These are phyloP conservation scores for Pseudocercospora musae DNA, from an alignment of 2,329 filamentous ascomycete genomes.

Conservation along the genomic window DNA sequence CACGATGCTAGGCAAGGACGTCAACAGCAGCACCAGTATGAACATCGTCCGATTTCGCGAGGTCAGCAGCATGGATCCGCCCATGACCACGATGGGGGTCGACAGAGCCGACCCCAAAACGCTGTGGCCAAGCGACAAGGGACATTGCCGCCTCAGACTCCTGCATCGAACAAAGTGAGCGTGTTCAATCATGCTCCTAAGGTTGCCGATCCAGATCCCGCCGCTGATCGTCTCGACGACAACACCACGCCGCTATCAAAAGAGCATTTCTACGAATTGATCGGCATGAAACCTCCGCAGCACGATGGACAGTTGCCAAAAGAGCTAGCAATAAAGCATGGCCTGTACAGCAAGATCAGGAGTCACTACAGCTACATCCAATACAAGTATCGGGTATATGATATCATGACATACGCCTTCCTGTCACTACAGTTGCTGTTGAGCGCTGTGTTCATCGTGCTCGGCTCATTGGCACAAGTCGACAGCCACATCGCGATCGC, in stretches of 20 bases:
- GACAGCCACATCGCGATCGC: slow-evolving; percentile 34
- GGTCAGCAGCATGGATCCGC: slow-evolving; percentile 3
- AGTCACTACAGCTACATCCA: slow-evolving; percentile 22
- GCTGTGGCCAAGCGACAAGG: slow-evolving; percentile 7
- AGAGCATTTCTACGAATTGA: slow-evolving; percentile 32
- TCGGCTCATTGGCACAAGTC: slow-evolving; percentile 30
- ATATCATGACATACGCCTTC: slow-evolving; percentile 30
- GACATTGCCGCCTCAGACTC: slow-evolving; percentile 10
- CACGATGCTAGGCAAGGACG: neutral
- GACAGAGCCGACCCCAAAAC: neutral
- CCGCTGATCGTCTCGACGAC: slow-evolving; percentile 26
- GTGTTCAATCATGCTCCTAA: slow-evolving; percentile 18
- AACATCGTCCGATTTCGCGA: neutral
- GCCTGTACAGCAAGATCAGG: slow-evolving; percentile 29
- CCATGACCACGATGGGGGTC: neutral
- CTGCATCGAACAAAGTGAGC: slow-evolving; percentile 12
- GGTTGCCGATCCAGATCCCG: slow-evolving; percentile 28
- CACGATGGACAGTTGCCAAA: slow-evolving; percentile 24
- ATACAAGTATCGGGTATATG: slow-evolving; percentile 33
- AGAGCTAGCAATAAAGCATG: slow-evolving; percentile 26
- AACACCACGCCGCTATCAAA: slow-evolving; percentile 17
- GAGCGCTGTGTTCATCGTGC: slow-evolving; percentile 37
- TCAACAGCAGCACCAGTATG: neutral
- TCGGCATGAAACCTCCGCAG: slow-evolving; percentile 29
- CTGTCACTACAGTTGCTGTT: slow-evolving; percentile 35